Percentiles rank a stretch among this genome's conserved stretches.
Evolutionary conservation across 2,329 filamentous ascomycete genomes (phyloP).

Genomic region (Diaporthe citrichinensis): DNA sequence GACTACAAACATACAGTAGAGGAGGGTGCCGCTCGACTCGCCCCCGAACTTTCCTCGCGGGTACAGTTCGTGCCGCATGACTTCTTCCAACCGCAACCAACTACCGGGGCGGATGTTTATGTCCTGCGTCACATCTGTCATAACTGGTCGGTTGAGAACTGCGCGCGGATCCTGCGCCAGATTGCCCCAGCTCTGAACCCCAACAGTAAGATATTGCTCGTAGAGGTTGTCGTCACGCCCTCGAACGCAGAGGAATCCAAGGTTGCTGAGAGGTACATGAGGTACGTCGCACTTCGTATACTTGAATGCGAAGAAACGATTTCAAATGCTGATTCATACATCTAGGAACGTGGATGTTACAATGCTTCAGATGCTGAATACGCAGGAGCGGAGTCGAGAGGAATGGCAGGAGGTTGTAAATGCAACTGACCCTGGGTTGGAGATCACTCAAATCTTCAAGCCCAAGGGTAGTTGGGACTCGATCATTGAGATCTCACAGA

Average conservation of each 20-base stretch:
- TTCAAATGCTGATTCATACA: background rate
- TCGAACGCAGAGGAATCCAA: conserved; percentile 3
- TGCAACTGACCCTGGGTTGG: conserved; percentile 1
- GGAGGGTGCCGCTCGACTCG: background rate
- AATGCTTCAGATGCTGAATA: conserved; percentile 21
- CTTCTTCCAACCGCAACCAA: conserved; percentile 1
- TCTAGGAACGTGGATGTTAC: conserved; percentile 14
- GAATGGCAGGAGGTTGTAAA: conserved; percentile 12
- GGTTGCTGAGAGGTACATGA: conserved; percentile 9
- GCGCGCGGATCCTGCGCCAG: conserved; percentile 4
- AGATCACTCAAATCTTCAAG: conserved; percentile 3
- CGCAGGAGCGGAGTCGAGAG: conserved; percentile 17
- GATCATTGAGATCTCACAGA: conserved; percentile 6
- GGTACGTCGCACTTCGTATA: background rate
- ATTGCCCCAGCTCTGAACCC: background rate
- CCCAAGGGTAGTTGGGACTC: conserved; percentile 23
- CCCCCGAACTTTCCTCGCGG: background rate
- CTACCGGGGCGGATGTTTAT: conserved; percentile 1
- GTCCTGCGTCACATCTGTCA: conserved; percentile 24
- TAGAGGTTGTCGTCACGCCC: conserved; percentile 5
- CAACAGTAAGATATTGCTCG: conserved; percentile 5
- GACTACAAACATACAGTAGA: conserved; percentile 8
- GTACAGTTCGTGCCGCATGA: conserved; percentile 4
- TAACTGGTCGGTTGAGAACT: conserved; percentile 18
- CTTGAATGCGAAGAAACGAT: too few relatives aligned